These are phyloP conservation scores for Tarenaya hassleriana DNA, from an alignment of 345 rosid genomes.

Conservation along the genomic window DNA sequence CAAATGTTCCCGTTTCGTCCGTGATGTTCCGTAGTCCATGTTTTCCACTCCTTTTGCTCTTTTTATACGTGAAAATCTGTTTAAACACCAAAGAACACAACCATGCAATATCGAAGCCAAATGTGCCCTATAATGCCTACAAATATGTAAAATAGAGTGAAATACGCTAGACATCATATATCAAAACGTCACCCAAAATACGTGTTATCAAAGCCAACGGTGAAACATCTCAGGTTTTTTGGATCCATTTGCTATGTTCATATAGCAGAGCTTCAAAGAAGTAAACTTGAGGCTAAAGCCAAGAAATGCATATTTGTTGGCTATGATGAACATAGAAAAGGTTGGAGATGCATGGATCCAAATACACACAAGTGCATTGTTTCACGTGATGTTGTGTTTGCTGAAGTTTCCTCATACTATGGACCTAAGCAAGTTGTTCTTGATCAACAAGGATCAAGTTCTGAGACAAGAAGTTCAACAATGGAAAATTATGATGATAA, in stretches of 20 bases:
- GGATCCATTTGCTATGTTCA: slow-evolving; percentile 1
- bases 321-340: slow-evolving; percentile 16
- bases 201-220: too few relatives aligned
- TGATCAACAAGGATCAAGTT: not conserved
- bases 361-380: not conserved
- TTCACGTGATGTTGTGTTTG: slow-evolving; percentile 24
- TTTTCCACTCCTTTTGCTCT: too few relatives aligned
- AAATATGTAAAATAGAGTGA: too few relatives aligned
- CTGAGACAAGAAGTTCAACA: not conserved
- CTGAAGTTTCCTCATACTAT: slow-evolving; percentile 14
- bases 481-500: too few relatives aligned
- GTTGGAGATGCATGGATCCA: slow-evolving; percentile 19
- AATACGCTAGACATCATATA: too few relatives aligned
- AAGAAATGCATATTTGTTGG: slow-evolving; percentile 13
- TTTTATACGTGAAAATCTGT: too few relatives aligned
- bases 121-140: too few relatives aligned
- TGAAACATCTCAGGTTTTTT: slow-evolving; percentile 15
- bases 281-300: not conserved
- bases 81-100: too few relatives aligned
- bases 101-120: too few relatives aligned
- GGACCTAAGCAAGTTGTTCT: not conserved
- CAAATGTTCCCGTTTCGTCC: too few relatives aligned
- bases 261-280: not conserved
- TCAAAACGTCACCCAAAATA: too few relatives aligned
- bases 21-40: too few relatives aligned